Percentiles rank a stretch among this genome's conserved stretches.
Conservation (phyloP, 1,284 basidiomycete species). For the Pseudozyma pruni region DNA sequence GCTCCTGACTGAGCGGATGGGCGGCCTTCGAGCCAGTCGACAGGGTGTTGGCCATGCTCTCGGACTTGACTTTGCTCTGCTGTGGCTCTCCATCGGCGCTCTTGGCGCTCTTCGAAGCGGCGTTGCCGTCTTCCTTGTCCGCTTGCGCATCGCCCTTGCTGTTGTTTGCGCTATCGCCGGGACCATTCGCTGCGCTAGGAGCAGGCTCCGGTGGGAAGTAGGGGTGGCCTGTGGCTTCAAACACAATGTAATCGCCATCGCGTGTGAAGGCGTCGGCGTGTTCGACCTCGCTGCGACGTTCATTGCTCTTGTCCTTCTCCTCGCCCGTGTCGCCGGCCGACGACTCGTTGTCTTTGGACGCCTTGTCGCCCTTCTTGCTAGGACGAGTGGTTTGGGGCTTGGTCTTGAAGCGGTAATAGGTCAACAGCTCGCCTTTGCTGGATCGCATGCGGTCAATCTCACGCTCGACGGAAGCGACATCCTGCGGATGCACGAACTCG, state of each 20-base stretch:
- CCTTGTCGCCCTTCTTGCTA: constrained; percentile 32
- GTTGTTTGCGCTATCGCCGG: constrained; percentile 14
- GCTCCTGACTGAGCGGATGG: constrained; percentile 40
- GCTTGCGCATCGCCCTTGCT: constrained; percentile 9
- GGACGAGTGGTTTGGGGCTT: constrained; percentile 37
- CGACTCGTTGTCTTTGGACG: constrained; percentile 30
- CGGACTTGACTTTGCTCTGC: constrained; percentile 28
- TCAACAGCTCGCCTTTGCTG: constrained; percentile 48
- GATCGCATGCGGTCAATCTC: constrained; percentile 48
- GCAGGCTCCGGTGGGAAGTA: constrained; percentile 51
- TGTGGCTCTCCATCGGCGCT: constrained; percentile 13
- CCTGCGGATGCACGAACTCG: constrained; percentile 59
- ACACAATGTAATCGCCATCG: constrained; percentile 55
- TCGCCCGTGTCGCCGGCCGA: constrained; percentile 35
- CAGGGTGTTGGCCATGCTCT: constrained; percentile 27
- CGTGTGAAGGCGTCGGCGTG: constrained; percentile 43
- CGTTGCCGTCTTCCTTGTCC: constrained; percentile 1
- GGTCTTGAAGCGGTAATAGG: constrained; percentile 61
- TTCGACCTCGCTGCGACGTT: constrained; percentile 35
- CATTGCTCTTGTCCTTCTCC: constrained; percentile 33
- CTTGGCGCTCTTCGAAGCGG: constrained; percentile 4
- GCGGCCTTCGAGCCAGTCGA: constrained; percentile 21
- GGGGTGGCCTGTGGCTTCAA: constrained; percentile 59
- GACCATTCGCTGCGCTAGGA: constrained; percentile 2
- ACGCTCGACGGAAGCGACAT: constrained; percentile 51